Evolutionary conservation across 345 rosid genomes (phyloP).

Genomic region (Zanthoxylum bungeanum): DNA sequence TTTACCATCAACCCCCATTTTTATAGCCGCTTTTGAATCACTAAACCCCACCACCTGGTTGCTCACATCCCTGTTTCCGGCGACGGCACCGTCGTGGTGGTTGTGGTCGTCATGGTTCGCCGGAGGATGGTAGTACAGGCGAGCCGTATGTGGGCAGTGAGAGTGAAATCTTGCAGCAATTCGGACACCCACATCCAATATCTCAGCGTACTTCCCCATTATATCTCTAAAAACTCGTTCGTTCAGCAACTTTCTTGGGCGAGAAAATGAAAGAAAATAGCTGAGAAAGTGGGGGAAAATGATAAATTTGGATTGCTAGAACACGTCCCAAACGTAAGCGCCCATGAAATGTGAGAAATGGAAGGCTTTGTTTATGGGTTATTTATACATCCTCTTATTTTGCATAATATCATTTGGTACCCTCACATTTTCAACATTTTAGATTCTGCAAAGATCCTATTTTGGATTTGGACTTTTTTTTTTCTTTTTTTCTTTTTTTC

Average conservation of each 20-base stretch:
- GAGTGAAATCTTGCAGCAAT: constrained; percentile 75
- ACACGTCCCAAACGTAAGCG: constrained; percentile 27
- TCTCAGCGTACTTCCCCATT: constrained; percentile 72
- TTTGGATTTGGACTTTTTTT: too few relatives aligned
- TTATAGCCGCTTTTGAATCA: constrained; percentile 1
- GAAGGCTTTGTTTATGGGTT: too few relatives aligned
- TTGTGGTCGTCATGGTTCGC: constrained; percentile 34
- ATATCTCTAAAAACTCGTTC: too few relatives aligned
- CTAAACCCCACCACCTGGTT: constrained; percentile 12
- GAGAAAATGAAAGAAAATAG: constrained; percentile 11
- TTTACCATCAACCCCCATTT: constrained; percentile 11
- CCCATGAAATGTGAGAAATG: constrained; percentile 20
- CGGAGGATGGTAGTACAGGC: constrained; percentile 74
- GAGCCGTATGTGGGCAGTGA: constrained; percentile 86
- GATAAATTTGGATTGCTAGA: not conserved
- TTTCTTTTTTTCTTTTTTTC: too few relatives aligned
- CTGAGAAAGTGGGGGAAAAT: not conserved
- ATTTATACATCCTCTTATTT: not conserved
- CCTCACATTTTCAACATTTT: not conserved
- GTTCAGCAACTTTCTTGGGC: not conserved
- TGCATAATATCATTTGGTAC: not conserved
- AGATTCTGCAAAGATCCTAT: too few relatives aligned
- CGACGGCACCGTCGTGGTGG: constrained; percentile 11
- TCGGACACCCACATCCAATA: constrained; percentile 69
- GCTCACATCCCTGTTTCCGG: not conserved